Evolutionary conservation across 352 stramenopile species (phyloP), one percentile per base, ranked within the genome.

Genomic region (Phytophthora idaei): DNA sequence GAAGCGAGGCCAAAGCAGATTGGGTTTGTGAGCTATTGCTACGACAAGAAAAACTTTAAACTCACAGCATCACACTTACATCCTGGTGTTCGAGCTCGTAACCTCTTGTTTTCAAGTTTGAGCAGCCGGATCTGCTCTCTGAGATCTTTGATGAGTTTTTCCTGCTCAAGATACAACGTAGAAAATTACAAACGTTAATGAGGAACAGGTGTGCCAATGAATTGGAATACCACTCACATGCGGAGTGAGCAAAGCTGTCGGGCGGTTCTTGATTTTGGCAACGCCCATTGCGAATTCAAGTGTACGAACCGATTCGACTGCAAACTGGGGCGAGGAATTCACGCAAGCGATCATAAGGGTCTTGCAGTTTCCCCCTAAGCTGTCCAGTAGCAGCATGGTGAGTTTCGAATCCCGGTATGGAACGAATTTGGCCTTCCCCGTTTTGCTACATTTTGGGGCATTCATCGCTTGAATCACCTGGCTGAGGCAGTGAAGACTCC

Each of bases 321-420:
- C 63, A 61, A 91, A 93, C 45, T 86, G 69, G 5, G 79, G 71
- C 10, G 75, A 72, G 0, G 72, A 58, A 53, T 91, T 89, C 28
- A 93, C 84, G 27, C 84, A 93, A n/a, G 82, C 84, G 11, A 93
- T 68, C 84, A 93, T 93, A 10, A 93, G 76, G 11, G 84, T 93
- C 66, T 90, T 90, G 55, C 82, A 90, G 56, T 87, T 87, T 5
- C 84, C 84, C 0, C 84, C 84, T 3, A 93, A 63, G 59, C 84
- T 91, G 47, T 93, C 84, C 36, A 90, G 75, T 39, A 93, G 58
- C 36, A 93, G 71, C 83, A 89, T 90, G 2, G 84, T 92, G 7
- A 90, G 71, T 39, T 93, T 92, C 2, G 83, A 93, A 64, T 92
- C 83, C 27, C 85, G 80, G 25, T 75, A 87, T 3, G 85, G 85